Evolutionary conservation across 1,284 basidiomycete genomes (phyloP), one percentile per base, ranked within the genome.

Genomic region (Puccinia novopanici): DNA sequence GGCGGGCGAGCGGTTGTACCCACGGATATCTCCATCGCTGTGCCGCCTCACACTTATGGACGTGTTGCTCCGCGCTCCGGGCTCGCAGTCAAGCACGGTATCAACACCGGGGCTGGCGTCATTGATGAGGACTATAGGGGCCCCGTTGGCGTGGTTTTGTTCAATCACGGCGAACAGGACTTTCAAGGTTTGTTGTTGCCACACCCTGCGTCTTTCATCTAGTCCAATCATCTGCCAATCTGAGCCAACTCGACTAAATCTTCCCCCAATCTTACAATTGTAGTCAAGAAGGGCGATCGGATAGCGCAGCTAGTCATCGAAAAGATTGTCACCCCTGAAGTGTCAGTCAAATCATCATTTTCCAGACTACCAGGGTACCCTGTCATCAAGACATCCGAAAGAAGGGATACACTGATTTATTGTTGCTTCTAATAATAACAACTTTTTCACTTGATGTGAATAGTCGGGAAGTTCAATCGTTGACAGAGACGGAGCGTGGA

Each of bases 101-200:
- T 99, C 82, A 93, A 97, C 85, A 95, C 93, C 0, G 96, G 96
- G 0, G 97, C 96, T 6, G 96, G 96, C 50, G 96, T 99, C 24
- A 90, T 99, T 81, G 97, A 99, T 83, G 92, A 93, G 15, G 96
- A 99, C 86, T 99, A 99, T 86, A 90, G 97, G 54, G 96, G 97
- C 5, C 88, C 91, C 10, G 90, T 99, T 77, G 95, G 92, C 85
- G 93, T 98, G n/a, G 88, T 99, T 37, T 89, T 99, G 52, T 98
- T 96, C 90, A 99, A 99, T 86, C 89, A 92, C 81, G 92, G 92
- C 0, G 93, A 95, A 84, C 87, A 90, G 82, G 94, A 97, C 84
- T 98, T 98, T 85, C 87, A 92, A 86, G 91, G 94, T 92, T 81
- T 89, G 55, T 19, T 89, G 55, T 19, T n/a, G 12, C 55, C 61